Base-by-base conservation (phyloP, 1,139 yeast species). In the Saccharomyces uvarum region DNA sequence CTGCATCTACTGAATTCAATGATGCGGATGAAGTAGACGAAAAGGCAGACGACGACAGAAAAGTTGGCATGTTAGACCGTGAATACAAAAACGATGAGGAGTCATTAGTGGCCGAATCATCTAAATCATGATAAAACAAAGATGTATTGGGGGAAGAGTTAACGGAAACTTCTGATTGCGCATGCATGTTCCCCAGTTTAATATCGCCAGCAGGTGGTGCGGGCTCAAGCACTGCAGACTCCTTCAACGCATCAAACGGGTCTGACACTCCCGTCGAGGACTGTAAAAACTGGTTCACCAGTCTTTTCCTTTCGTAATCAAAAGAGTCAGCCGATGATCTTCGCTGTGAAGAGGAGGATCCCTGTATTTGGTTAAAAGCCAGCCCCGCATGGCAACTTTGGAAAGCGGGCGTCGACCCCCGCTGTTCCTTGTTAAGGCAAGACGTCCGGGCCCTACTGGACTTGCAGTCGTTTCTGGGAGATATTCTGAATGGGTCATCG, bases 221-320 rank as follows among this genome's bases (percentile, higher is more conserved):
- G 24, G 44, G 44, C 44, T 38, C 44, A 38, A 38, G 41, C 26
- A 51, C n/a, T 2, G 29, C 53, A 13, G 49, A 33, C 42, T 26
- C 26, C 11, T 41, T 46, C 47, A 24, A 32, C 19, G 49, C 7
- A 19, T 14, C 28, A 5, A 13, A 14, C 9, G 21, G 19, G 42
- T 41, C n/a, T 42, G 48, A 21, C 7, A 6, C 27, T 3, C 46
- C 27, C 8, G 38, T 55, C 51, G 56, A 51, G 2, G 62, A 57
- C 28, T 57, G 56, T 26, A 64, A 51, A 54, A 64, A 66, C 49
- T 65, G 68, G 49, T 62, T 57, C 3, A 65, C 69, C 21, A 66
- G 49, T 50, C 69, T 55, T 48, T 63, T 64, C 24, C 56, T 55
- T 47, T 61, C 60, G 28, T 52, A 49, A 46, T 50, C 56, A 51